Conservation (phyloP, 148 eudicot species). For the Silene latifolia region DNA sequence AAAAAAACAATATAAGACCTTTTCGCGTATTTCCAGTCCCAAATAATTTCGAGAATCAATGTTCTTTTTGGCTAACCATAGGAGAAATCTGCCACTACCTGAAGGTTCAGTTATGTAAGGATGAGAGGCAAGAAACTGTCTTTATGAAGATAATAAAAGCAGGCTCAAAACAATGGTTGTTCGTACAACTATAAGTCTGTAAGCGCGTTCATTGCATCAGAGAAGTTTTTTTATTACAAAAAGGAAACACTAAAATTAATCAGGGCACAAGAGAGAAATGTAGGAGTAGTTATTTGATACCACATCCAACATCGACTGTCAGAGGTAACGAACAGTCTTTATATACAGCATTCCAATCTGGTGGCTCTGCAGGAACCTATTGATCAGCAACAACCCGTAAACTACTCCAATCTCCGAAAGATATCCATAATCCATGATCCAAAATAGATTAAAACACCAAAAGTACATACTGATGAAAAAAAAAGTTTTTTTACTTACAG, state of each 20-base stretch:
- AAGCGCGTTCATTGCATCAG: neutral
- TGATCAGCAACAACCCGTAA: conserved; percentile 17
- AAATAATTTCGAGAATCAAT: conserved; percentile 54
- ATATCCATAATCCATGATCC: neutral
- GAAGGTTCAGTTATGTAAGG: conserved; percentile 25
- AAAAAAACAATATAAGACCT: conserved; percentile 44
- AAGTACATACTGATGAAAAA: neutral
- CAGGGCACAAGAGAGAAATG: neutral
- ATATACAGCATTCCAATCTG: conserved; percentile 78
- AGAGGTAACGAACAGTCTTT: conserved; percentile 64
- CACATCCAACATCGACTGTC: conserved; percentile 88
- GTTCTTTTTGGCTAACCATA: conserved; percentile 92
- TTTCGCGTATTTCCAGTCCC: conserved; percentile 87
- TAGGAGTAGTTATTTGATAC: conserved; percentile 34
- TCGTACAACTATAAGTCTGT: neutral
- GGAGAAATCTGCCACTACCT: conserved; percentile 96
- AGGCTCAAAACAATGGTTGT: neutral
- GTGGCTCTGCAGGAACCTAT: conserved; percentile 70
- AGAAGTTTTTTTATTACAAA: neutral
- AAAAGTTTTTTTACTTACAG: conserved; percentile 34
- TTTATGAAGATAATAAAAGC: neutral
- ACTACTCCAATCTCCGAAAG: conserved; percentile 5
- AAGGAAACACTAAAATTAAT: too few relatives aligned
- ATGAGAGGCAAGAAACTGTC: neutral
- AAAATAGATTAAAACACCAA: neutral